Conservation (phyloP, 2,329 filamentous ascomycete species). For the Metarhizium anisopliae region DNA sequence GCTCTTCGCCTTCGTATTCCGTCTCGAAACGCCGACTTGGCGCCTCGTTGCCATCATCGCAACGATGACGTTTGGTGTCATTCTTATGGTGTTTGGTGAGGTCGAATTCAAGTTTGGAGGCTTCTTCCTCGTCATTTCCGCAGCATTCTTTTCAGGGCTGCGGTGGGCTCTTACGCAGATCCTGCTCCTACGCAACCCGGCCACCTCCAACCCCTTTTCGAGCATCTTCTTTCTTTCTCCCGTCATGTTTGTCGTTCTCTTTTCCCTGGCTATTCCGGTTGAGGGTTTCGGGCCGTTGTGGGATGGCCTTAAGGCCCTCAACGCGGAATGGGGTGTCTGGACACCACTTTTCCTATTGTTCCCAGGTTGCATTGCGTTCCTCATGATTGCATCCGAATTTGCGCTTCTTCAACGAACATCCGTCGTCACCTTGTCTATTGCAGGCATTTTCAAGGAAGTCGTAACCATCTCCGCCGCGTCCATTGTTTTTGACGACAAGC, state of each 20-base stretch:
- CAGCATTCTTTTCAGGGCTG: constrained; percentile 92
- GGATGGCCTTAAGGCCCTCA: constrained; percentile 55
- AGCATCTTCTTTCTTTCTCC: constrained; percentile 97
- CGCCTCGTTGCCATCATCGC: constrained; percentile 79
- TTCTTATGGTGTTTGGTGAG: constrained; percentile 98
- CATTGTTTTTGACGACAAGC: constrained; percentile 76
- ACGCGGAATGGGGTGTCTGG: constrained; percentile 57
- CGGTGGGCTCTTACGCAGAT: constrained; percentile 99
- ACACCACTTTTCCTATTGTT: constrained; percentile 73
- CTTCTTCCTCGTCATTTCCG: constrained; percentile 86
- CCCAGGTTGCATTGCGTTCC: constrained; percentile 82
- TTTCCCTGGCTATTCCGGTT: constrained; percentile 73
- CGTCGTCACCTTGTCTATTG: constrained; percentile 92
- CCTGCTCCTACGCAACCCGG: constrained; percentile 82
- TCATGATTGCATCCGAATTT: constrained; percentile 96
- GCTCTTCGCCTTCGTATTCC: constrained; percentile 88
- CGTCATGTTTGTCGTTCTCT: constrained; percentile 82
- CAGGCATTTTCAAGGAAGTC: constrained; percentile 98
- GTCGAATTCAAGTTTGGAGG: constrained; percentile 79
- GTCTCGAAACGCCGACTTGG: constrained; percentile 79
- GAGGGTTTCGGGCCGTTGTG: constrained; percentile 67
- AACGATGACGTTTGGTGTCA: constrained; percentile 84
- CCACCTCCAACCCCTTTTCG: constrained; percentile 92
- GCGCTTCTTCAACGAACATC: constrained; percentile 89
- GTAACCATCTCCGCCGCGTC: constrained; percentile 88